Conservation (phyloP, 2,329 filamentous ascomycete genomes). For the Lachnum nothofagi region DNA sequence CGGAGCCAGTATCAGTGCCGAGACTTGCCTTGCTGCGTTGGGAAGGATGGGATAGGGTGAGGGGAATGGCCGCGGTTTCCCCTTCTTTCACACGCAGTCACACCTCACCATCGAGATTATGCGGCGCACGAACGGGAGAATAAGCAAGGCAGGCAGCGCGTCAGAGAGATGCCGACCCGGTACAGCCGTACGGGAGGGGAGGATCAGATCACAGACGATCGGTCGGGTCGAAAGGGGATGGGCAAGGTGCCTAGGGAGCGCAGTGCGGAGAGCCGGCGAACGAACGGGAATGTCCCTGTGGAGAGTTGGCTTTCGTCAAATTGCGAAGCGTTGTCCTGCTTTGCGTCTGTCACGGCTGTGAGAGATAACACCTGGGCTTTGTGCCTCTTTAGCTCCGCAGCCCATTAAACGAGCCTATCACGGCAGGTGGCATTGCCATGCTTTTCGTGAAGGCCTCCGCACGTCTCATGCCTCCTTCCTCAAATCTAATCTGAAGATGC, state of each 20-base stretch:
- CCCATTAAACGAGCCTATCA: neutral
- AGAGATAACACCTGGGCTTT: no score
- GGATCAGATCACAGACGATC: no score
- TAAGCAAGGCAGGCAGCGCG: slow-evolving; percentile 7
- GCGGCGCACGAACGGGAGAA: slow-evolving; percentile 14
- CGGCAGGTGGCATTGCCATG: no score
- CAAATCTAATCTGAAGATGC: no score
- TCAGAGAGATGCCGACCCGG: no score
- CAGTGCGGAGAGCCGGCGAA: neutral
- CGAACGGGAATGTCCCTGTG: neutral
- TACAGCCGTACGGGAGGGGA: no score
- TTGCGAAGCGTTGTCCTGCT: neutral
- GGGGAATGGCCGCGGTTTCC: slow-evolving; percentile 4
- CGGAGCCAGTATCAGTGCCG: no score
- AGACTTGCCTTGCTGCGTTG: neutral
- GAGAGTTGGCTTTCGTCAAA: neutral
- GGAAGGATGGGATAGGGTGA: slow-evolving; percentile 8
- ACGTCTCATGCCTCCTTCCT: no score
- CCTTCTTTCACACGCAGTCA: slow-evolving; percentile 13
- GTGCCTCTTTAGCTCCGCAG: no score
- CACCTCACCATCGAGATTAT: slow-evolving; percentile 8
- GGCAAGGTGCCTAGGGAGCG: neutral
- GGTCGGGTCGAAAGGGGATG: neutral
- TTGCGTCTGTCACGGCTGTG: neutral
- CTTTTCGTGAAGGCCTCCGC: no score